phyloP scores from a whole-genome alignment of 257 asterid genomes.

The Gentiana straminea region DNA sequence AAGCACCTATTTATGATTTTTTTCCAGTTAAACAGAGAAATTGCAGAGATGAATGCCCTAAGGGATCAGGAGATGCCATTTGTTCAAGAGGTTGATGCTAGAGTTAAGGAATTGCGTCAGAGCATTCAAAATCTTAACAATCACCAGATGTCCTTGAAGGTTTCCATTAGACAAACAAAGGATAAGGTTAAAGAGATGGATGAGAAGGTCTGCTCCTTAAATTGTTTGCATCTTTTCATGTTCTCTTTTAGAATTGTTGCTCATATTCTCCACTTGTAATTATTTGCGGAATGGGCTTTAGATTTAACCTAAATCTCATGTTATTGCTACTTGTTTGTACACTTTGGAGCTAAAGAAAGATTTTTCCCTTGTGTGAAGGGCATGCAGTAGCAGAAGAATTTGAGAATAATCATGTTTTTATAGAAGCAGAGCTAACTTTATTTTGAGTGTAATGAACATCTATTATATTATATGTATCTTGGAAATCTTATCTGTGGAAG shows the following conservation, averaged over 20 bases:
- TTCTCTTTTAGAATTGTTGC: background rate
- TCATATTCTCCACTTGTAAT: background rate
- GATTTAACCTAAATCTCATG: no score
- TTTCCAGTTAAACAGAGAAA: conserved; percentile 52
- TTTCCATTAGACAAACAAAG: conserved; percentile 46
- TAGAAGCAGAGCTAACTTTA: no score
- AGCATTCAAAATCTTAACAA: conserved; percentile 60
- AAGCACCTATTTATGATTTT: conserved; percentile 9
- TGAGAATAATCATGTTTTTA: background rate
- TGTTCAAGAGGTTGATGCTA: conserved; percentile 49
- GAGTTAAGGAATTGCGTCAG: conserved; percentile 56
- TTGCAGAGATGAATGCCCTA: conserved; percentile 37
- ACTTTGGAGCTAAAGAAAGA: no score
- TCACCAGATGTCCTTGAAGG: conserved; percentile 60
- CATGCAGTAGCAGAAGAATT: no score
- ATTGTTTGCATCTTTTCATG: conserved; percentile 6
- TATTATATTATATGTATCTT: no score
- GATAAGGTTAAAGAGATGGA: conserved; percentile 73
- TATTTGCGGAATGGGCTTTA: background rate
- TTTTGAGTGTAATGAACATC: no score
- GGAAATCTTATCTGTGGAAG: no score
- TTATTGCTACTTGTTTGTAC: background rate
- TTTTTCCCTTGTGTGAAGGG: background rate
- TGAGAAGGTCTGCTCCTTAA: conserved; percentile 49
- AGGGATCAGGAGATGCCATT: conserved; percentile 58